Evolutionary conservation across 768 basidiomycete species (phyloP), one percentile per base, ranked within the genome.

Genomic region (Pleurotus sapidus): DNA sequence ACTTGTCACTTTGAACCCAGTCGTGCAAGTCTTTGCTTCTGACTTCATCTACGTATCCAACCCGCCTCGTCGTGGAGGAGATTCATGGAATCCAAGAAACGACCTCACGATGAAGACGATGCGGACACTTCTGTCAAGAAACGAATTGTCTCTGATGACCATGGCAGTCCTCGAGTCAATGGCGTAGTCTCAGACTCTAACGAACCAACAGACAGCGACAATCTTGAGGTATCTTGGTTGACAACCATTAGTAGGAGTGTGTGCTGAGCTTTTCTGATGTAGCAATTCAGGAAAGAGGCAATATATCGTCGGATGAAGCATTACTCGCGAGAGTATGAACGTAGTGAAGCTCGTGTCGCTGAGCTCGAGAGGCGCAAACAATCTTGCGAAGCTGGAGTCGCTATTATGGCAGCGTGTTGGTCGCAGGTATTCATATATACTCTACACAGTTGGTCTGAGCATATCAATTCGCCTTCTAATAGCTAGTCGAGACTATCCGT

Each of bases 201-300:
- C 54, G 83, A 83, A 65, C 77, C 78, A 60, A 73, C 72, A 46
- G 80, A 80, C 60, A 71, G 71, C 61, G 80, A 82, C 70, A 81
- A 81, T 67, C 77, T 90, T 63, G 88, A 90, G 85, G 88, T 87
- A 74, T 69, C 60, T 57, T 27, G 57, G 49, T 58, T 62, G 30
- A 42, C 24, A 27, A 38, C 30, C 30, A 9, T 34, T 7, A 9
- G 11, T 8, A 34, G 30, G 30, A 34, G 30, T 34, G 9, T 11
- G 30, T 9, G 30, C 30, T 34, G 30, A 34, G 30, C 9, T 11
- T 34, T 55, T 63, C 34, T 56, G 46, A 58, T 61, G 23, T 61
- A 93, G 91, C 75, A 81, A n/a, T 93, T 91, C 69, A 84, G 89
- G 60, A 93, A 94, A 70, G 90, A 91, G 64, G 92, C 92, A 43